Evolutionary conservation across 2,329 filamentous ascomycete genomes (phyloP).

Genomic region (Hortaea werneckii): DNA sequence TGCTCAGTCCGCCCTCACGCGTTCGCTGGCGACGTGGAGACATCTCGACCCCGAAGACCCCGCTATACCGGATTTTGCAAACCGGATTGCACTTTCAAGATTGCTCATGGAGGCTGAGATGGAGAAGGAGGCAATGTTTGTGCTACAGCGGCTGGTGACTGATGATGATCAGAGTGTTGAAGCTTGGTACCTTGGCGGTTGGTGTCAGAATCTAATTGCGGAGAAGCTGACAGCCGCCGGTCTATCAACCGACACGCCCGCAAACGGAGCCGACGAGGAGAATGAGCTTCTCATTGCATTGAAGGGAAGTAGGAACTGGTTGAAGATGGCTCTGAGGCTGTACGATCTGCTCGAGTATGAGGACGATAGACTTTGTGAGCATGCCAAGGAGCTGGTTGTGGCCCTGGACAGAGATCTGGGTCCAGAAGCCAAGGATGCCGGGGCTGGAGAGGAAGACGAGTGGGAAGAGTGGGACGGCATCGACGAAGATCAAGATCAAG

Average conservation of each 20-base stretch:
- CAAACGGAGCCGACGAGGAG: constrained; percentile 10
- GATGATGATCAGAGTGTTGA: constrained; percentile 95
- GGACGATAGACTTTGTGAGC: constrained; percentile 65
- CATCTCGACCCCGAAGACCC: constrained; percentile 63
- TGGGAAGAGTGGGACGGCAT: constrained; percentile 26
- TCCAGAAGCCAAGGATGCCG: constrained; percentile 33
- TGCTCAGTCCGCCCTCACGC: constrained; percentile 63
- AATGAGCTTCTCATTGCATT: constrained; percentile 46
- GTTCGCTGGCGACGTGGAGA: constrained; percentile 77
- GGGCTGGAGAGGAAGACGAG: constrained; percentile 28
- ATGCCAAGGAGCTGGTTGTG: constrained; percentile 60
- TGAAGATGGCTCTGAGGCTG: constrained; percentile 70
- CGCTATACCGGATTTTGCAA: constrained; percentile 72
- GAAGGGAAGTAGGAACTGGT: constrained; percentile 70
- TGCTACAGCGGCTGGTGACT: constrained; percentile 69
- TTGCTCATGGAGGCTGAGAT: constrained; percentile 84
- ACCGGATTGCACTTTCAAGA: constrained; percentile 70
- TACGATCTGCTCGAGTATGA: constrained; percentile 75
- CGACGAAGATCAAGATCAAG: constrained; percentile 23
- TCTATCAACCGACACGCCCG: constrained; percentile 2
- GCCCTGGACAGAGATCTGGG: constrained; percentile 35
- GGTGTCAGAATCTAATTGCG: constrained; percentile 74
- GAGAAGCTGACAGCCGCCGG: constrained; percentile 50
- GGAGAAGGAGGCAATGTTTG: constrained; percentile 73
- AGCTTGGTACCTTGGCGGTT: constrained; percentile 93